Conservation (phyloP, 1,284 basidiomycete genomes). For the Chiua sp. region DNA sequence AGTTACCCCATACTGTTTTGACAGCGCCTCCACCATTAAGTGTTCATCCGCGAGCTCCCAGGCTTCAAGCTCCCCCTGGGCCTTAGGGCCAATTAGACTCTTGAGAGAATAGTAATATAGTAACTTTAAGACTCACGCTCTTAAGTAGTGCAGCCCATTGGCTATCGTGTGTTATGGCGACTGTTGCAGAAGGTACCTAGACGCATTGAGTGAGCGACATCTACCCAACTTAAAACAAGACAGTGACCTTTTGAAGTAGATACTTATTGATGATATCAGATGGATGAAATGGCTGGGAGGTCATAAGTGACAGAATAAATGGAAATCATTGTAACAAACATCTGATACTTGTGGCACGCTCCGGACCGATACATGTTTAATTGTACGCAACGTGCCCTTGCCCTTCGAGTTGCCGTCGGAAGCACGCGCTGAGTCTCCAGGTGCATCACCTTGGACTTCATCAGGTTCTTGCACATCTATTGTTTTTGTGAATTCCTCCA, state of each 20-base stretch:
- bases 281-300: background rate
- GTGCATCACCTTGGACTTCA: background rate
- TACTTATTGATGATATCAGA: background rate
- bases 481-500: background rate
- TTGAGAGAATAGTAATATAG: too few relatives aligned
- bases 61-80: too few relatives aligned
- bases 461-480: background rate
- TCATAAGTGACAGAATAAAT: background rate
- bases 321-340: background rate
- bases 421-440: background rate
- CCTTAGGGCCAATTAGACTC: too few relatives aligned
- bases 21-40: too few relatives aligned
- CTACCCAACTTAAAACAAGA: background rate
- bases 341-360: background rate
- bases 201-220: background rate
- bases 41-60: too few relatives aligned
- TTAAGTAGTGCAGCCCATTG: too few relatives aligned
- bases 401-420: background rate
- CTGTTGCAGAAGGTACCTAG: background rate
- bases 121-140: too few relatives aligned
- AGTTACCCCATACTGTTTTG: too few relatives aligned
- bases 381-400: background rate
- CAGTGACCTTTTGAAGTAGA: too few relatives aligned
- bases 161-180: too few relatives aligned
- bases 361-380: background rate